Percentiles rank a stretch among this genome's conserved stretches.
Evolutionary conservation across 225 moss, liverwort and hornwort species (phyloP).

Genomic region (Neckera pumila): DNA sequence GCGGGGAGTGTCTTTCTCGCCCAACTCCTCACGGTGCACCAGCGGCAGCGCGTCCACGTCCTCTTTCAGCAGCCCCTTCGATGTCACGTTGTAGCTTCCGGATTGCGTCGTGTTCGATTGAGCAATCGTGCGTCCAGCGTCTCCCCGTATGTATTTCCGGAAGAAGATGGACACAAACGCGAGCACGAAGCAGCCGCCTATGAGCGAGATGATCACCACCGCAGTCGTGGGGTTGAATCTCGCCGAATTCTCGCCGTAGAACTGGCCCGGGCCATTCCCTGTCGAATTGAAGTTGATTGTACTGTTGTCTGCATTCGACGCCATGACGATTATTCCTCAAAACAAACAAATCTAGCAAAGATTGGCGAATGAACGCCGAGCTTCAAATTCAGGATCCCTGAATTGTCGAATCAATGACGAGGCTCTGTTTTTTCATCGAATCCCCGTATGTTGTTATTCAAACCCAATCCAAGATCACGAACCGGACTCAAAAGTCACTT

Average conservation of each 20-base stretch:
- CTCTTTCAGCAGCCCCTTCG: constrained; percentile 43
- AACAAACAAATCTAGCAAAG: not conserved
- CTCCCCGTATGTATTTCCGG: constrained; percentile 21
- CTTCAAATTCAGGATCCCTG: not conserved
- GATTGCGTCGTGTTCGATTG: not conserved
- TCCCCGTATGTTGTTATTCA: not conserved
- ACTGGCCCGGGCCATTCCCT: not conserved
- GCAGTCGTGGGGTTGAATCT: constrained; percentile 81
- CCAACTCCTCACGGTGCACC: constrained; percentile 39
- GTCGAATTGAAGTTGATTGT: not conserved
- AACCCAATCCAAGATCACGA: not conserved
- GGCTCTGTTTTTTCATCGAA: not conserved
- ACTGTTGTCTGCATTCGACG: not conserved
- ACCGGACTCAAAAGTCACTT: not conserved
- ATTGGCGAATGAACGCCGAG: not conserved
- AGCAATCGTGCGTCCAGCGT: not conserved
- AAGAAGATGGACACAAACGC: constrained; percentile 46
- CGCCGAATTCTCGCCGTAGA: not conserved
- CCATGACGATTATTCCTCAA: not conserved
- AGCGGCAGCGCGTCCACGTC: constrained; percentile 60
- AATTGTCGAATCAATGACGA: not conserved
- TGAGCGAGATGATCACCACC: constrained; percentile 58
- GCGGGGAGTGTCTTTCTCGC: constrained; percentile 22
- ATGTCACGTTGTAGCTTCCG: not conserved
- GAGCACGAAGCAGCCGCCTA: constrained; percentile 52